Evolutionary conservation across 805 yeast genomes (phyloP), one percentile per base, ranked within the genome.

Genomic region (Lipomyces yamanashiensis): DNA sequence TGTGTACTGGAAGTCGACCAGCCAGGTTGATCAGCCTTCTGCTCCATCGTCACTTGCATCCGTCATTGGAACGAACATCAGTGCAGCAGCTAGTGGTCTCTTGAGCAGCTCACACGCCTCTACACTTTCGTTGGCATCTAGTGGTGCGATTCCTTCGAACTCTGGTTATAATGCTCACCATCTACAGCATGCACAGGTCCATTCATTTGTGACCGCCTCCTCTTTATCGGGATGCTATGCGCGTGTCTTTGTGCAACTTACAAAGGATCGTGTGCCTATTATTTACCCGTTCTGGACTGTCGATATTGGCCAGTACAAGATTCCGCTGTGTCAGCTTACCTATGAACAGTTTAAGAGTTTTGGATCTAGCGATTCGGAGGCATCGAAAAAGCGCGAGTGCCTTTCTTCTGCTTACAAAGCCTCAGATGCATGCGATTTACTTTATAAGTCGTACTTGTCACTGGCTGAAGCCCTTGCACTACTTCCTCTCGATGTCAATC

Each of bases 1-100:
- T 72, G 93, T 98, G 0, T 93, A 93, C 76, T 93, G 99, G 99
- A 95, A 92, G 76, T 87, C 96, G 0, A 89, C 97, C 0, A 83
- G 87, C 51, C 84, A 84, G 45, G 75, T 79, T 49, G 78, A 73
- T 54, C 68, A 48, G 23, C 41, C 64, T 3, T 67, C 60, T 19
- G 54, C 59, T n/a, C 67, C 67, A 13, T 55, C 63, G 13, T 61
- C 67, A 50, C 45, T 56, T 19, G 56, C 62, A 17, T 52, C 67
- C 3, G 62, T 59, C 8, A 64, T 64, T 49, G 62, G 62, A 19
- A 15, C 54, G 1, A 34, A 43, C 10, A 15, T 34, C 3, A 47
- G 51, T 9, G 47, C 45, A 7, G 54, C 48, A 12, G 39, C 53
- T 13, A 50, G 60, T 2, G 54, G 54, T 7, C 45, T 58, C 8